A percentile compares a stretch with the other conserved stretches of the same genome.
Conservation (phyloP, 2,329 filamentous ascomycete genomes). For the Colletotrichum cereale region DNA sequence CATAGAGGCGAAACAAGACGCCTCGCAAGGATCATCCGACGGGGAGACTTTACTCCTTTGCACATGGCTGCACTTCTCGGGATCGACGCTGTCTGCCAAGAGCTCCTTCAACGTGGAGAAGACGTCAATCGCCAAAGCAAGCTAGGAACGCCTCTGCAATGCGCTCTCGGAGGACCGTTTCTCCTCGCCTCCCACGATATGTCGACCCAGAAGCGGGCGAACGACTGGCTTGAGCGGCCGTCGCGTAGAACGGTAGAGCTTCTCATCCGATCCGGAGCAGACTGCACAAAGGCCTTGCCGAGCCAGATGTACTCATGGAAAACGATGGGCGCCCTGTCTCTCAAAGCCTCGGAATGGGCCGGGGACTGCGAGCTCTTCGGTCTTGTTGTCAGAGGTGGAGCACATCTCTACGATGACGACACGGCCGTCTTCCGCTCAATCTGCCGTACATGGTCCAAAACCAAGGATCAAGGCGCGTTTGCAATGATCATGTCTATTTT, state of each 20-base stretch:
- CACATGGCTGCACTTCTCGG: conserved; percentile 24
- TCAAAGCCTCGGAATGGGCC: conserved; percentile 18
- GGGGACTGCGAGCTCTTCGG: conserved; percentile 2
- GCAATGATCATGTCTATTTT: not conserved
- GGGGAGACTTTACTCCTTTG: conserved; percentile 19
- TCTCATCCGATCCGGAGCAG: conserved; percentile 4
- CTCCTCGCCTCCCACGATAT: conserved; percentile 7
- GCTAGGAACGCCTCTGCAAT: conserved; percentile 24
- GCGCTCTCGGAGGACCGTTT: conserved; percentile 10
- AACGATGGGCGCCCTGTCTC: conserved; percentile 1
- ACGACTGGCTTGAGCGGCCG: not conserved
- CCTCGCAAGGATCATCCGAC: conserved; percentile 5
- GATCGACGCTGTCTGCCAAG: not conserved
- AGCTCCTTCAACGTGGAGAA: not conserved
- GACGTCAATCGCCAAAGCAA: conserved; percentile 4
- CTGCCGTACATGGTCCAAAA: conserved; percentile 8
- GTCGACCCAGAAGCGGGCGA: not conserved
- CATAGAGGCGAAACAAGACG: conserved; percentile 4
- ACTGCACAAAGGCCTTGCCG: conserved; percentile 6
- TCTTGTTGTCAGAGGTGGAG: not conserved
- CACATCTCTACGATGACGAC: conserved; percentile 8
- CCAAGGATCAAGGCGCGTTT: not conserved
- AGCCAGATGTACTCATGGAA: conserved; percentile 2
- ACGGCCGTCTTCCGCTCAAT: not conserved
- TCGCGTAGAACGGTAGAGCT: not conserved